Conservation (phyloP, 495 filamentous ascomycete genomes). For the Cladorrhinum samala region DNA sequence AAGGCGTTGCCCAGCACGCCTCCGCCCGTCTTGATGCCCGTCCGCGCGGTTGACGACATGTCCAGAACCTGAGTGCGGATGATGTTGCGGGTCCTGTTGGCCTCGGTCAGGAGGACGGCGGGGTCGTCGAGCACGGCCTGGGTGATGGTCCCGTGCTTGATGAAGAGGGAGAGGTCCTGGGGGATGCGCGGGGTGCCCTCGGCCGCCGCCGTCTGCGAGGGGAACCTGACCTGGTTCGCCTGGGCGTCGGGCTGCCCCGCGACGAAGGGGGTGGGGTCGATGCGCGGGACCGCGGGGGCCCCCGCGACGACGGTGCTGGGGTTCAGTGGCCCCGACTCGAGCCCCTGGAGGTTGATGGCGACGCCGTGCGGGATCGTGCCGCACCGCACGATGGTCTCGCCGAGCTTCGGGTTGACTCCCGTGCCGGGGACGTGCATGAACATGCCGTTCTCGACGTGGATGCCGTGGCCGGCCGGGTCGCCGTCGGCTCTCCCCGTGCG, state of each 20-base stretch:
- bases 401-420: background rate
- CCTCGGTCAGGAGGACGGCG: background rate
- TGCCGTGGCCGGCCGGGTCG: background rate
- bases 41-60: background rate
- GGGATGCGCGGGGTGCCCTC: background rate
- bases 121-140: background rate
- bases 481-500: background rate
- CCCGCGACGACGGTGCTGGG: background rate
- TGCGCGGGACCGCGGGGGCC: background rate
- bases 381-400: background rate
- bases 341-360: background rate
- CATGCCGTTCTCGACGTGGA: background rate
- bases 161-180: background rate
- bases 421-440: background rate
- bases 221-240: background rate
- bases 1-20: background rate
- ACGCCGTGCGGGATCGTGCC: background rate
- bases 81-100: background rate
- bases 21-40: background rate
- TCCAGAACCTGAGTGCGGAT: background rate
- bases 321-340: no score
- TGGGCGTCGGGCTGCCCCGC: background rate
- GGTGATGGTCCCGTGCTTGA: background rate
- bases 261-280: background rate
- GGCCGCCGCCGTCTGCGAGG: background rate